These are phyloP conservation scores for Podospora pseudocomata DNA, from an alignment of 495 filamentous ascomycete species.

Conservation along the genomic window DNA sequence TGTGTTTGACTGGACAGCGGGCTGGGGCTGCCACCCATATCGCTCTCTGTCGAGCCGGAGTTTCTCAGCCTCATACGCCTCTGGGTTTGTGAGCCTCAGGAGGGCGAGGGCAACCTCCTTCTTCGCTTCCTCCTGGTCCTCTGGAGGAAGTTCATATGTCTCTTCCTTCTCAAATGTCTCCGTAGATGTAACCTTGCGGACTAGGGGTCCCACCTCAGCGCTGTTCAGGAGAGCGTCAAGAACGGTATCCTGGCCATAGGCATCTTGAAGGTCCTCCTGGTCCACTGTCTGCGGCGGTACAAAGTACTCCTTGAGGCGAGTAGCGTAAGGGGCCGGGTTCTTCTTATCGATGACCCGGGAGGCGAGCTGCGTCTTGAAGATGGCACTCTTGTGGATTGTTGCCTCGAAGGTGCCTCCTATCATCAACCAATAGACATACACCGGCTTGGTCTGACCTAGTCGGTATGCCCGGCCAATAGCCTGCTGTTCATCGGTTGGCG, in stretches of 20 bases:
- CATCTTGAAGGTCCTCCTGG: conserved; percentile 50
- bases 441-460: conserved; percentile 76
- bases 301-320: conserved; percentile 53
- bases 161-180: conserved; percentile 49
- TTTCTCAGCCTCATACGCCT: conserved; percentile 24
- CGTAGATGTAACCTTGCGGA: conserved; percentile 38
- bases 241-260: conserved; percentile 62
- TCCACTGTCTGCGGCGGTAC: conserved; percentile 51
- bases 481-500: conserved; percentile 79
- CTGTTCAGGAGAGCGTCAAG: conserved; percentile 62
- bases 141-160: conserved; percentile 33
- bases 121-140: conserved; percentile 35
- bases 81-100: conserved; percentile 27
- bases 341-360: conserved; percentile 79
- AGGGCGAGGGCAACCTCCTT: conserved; percentile 27
- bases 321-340: conserved; percentile 58
- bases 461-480: conserved; percentile 86
- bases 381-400: conserved; percentile 60
- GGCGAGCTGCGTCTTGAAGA: conserved; percentile 80
- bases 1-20: neutral
- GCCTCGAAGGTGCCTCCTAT: conserved; percentile 78
- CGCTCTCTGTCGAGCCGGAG: neutral
- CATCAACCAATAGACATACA: conserved; percentile 84
- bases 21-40: neutral
- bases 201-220: conserved; percentile 16